Evolutionary conservation across 192 early-diverging fungal genomes (phyloP), one percentile per base, ranked within the genome.

Genomic region (Podila clonocystis): DNA sequence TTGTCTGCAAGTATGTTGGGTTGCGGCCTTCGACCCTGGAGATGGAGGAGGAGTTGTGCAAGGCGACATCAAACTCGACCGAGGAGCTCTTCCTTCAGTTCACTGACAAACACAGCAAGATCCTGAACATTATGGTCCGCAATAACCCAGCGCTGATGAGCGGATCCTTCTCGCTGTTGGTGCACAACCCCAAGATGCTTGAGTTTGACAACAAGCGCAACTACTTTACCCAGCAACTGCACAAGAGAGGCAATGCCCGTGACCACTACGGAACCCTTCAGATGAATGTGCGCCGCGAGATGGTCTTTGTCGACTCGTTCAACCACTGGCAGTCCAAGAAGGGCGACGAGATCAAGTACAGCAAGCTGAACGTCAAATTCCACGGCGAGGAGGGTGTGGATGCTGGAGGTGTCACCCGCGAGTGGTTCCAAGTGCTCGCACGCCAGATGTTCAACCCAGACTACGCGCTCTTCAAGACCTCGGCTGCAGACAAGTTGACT

Each of bases 171-270:
- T 94, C 96, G 26, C 83, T 99, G 50, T 84, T 99, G 59, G 95
- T 99, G n/a, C 94, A 94, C 67, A 98, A 98, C 74, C 96, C 97
- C 59, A 98, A 97, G 74, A 95, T 98, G 70, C 86, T 99, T 50
- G 97, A 99, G 72, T 99, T 99, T 85, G 98, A 99, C 87, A 99
- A 98, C 89, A 99, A 99, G 86, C 90, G 97, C 26, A 96, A 97
- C 71, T 99, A 97, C 87, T 99, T 99, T 82, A 92, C 89, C 66
- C 96, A 97, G 80, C 95, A 97, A 65, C 86, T 99, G 60, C 97
- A 97, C 82, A 96, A 97, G 82, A 91, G 94, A 55, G 85, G 85
- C 59, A 79, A 67, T 17, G 62, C 62, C 50, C 85, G 92, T 20
- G 87, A 91, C 26, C 86, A 91, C 73, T 93, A 91, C 73, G 88